Evolutionary conservation across 2,329 filamentous ascomycete species (phyloP), one percentile per base, ranked within the genome.

Genomic region (Xylaria sp.): DNA sequence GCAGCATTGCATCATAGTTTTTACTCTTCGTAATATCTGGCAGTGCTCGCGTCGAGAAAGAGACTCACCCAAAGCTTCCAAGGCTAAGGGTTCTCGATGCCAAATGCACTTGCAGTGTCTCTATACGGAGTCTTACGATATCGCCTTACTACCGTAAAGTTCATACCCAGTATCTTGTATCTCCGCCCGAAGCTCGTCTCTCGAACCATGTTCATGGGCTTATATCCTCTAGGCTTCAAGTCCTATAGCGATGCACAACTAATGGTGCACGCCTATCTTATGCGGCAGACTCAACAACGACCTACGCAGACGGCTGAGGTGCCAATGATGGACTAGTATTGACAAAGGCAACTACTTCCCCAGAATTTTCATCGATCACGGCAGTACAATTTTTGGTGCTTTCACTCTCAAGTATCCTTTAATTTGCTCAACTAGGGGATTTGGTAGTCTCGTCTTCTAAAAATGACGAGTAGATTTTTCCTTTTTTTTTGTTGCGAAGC

Each of bases 1-100:
- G 73, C 78, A 10, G 73, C 81, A 3, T 72, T 83, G 44, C 81
- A 81, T 68, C 78, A 74, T 67, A 65, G 78, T 58, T 76, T 79
- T 53, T 83, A 80, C 67, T 72, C 75, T 47, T 63, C 71, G 9
- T 73, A 73, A 71, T 73, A 67, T 10, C 61, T 51, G 17, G 22
- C 11, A 3, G 44, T 51, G 38, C 50, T 42, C 44, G 58, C 31
- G 20, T 62, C 39, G 61, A 67, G 65, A 51, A 25, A 49, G 68
- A 67, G 68, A 70, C 63, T 33, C 39, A 39, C 22, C 61, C 25
- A 55, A 29, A 22, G 44, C 45, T 49, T 11, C 17, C 7, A 42
- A 56, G 61, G 42, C 13, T 38, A 39, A 57, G 44, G 50, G 51
- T 51, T 60, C 57, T 70, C 54, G 49, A 69, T 60, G 63, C 53